Evolutionary conservation across 805 yeast genomes (phyloP), one percentile per base, ranked within the genome.

Genomic region (Maudiozyma saulgeensis): DNA sequence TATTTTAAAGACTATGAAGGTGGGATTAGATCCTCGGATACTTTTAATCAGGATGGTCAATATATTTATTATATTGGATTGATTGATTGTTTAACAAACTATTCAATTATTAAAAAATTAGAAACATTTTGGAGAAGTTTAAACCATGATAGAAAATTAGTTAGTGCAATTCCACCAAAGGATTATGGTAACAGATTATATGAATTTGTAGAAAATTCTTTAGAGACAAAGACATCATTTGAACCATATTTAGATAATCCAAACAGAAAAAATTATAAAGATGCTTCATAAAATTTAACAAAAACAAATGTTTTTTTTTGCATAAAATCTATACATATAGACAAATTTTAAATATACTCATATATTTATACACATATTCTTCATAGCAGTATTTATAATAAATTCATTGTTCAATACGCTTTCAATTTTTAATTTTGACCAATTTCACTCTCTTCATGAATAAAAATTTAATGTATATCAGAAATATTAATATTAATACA

Each of bases 111-210:
- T 55, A 93, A 93, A 64, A 76, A 78, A 54, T 64, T 89, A 43
- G 99, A 93, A 62, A 90, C 55, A 12, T 39, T 93, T 58, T 98
- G 99, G 81, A 78, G 96, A 63, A 75, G 86, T 15, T 58, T 93
- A 25, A 77, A 78, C 37, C 86, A 87, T 60, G 76, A 81, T 39
- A 70, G 90, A 49, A 75, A 75, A 42, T 76, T 82, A 3, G 81
- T 95, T 2, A 86, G 96, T 56, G 95, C 99, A 0, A 74, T 93
- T 12, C 98, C 99, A 0, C 90, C 98, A 0, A 59, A 61, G 6
- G 98, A 90, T 58, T 93, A 93, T 61, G 97, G 96, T 8, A 83
- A 84, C 49, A 74, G 99, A 58, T 90, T 93, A 63, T 71, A 83
- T 51, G 71, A 73, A 18, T 93, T 93, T 62, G 80, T 93, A n/a